Conservation (phyloP, 208 protist species). For the Crithidia sp. region DNA sequence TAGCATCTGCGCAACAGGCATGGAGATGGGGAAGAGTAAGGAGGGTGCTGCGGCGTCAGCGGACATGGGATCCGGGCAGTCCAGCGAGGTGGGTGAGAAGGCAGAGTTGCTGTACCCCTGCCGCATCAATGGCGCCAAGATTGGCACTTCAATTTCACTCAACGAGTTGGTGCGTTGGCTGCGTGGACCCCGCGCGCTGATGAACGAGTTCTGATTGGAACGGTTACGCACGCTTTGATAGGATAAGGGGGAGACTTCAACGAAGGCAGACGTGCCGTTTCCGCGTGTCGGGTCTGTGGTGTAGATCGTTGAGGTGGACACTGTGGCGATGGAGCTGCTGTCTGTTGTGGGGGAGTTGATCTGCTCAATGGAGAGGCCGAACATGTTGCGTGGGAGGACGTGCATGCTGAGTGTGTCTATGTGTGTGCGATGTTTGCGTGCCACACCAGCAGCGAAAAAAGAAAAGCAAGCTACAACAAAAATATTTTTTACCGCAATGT, state of each 20-base stretch:
- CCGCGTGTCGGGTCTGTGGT: not conserved
- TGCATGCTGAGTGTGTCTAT: not conserved
- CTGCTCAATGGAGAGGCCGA: not conserved
- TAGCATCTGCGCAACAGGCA: too few species aligned
- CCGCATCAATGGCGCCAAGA: not conserved
- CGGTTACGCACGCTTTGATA: not conserved
- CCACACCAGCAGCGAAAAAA: not conserved
- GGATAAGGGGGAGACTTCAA: conserved; percentile 2
- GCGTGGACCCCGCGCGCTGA: not conserved
- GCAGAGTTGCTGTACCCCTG: not conserved
- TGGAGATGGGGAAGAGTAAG: too few species aligned
- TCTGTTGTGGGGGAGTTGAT: not conserved
- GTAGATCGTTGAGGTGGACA: not conserved
- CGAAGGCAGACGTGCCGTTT: not conserved
- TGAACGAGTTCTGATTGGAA: not conserved
- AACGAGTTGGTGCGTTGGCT: not conserved
- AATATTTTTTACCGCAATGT: too few species aligned
- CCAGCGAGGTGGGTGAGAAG: not conserved
- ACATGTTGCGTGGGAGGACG: not conserved
- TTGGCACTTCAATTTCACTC: not conserved
- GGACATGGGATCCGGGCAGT: too few species aligned
- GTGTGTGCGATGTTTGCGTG: not conserved
- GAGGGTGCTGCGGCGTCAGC: too few species aligned
- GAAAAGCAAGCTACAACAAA: not conserved
- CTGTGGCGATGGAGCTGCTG: not conserved